Evolutionary conservation across 2,329 filamentous ascomycete species (phyloP), one percentile per base, ranked within the genome.

Genomic region (Ceratocystiopsis brevicomis): DNA sequence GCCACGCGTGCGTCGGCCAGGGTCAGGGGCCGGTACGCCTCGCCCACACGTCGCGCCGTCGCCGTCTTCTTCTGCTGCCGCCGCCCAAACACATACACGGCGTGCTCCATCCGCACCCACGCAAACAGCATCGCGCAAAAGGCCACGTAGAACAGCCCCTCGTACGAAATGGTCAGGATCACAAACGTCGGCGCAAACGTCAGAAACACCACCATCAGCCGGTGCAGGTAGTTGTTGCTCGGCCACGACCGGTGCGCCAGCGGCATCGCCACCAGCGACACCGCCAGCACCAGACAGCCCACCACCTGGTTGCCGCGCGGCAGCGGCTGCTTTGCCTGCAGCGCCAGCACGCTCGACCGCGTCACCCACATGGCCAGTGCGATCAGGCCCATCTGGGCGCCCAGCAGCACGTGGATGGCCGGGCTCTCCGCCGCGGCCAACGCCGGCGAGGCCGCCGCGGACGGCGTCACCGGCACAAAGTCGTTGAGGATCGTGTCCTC

Each of bases 141-240:
- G 12, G 80, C 76, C 47, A 95, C 75, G 60, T 96, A 98, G 59
- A 98, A 98, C 2, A 98, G 69, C 0, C 88, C 88, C 60, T 98
- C 90, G 62, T 93, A 98, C 1, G 88, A 95, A 52, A 96, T 95
- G 9, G 87, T 93, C 41, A 98, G 73, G 54, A 98, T 88, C 56
- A 98, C 81, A 60, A 96, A 98, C 1, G 81, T 81, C 0, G 90
- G 90, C 0, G 88, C 81, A 57, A 92, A 96, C 6, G 87, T 82
- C 40, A 98, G 68, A 63, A 96, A 98, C 43, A 95, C 77, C 52
- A 93, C 74, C 51, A 87, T 71, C 4, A 98, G 67, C 19, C 87
- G 78, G 58, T 96, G 87, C 51, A 96, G 73, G 59, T 96, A 95
- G 61, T 95, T 78, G 51, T 69, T 80, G 57, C 84, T 90, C 1